Evolutionary conservation across 108 stramenopile species (phyloP).

Genomic region (Hondaea fermentalgiana): DNA sequence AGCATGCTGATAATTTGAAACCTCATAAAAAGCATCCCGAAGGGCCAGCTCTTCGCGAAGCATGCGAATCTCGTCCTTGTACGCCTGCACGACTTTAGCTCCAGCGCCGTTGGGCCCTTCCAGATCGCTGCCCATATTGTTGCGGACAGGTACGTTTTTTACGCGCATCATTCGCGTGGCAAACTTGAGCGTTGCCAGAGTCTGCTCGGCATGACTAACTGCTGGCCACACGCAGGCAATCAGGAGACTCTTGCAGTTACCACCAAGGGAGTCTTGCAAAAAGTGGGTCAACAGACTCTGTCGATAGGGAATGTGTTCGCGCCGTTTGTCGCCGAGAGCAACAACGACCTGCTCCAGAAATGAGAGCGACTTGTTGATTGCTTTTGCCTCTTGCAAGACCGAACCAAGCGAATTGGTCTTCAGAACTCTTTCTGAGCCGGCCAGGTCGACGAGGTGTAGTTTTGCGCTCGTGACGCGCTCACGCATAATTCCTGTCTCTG

Average conservation of each 20-base stretch:
- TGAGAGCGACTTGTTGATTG: slow-evolving; percentile 39
- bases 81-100: background rate
- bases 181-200: slow-evolving; percentile 28
- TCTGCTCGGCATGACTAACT: slow-evolving; percentile 25
- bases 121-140: background rate
- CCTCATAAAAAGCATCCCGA: background rate
- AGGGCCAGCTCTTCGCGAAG: slow-evolving; percentile 28
- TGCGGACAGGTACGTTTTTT: slow-evolving; percentile 25
- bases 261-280: slow-evolving; percentile 33
- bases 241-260: slow-evolving; percentile 30
- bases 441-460: slow-evolving; percentile 36
- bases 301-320: slow-evolving; percentile 34
- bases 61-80: slow-evolving; percentile 15
- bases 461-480: slow-evolving; percentile 18
- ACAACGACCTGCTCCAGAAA: slow-evolving; percentile 44
- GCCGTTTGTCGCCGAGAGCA: slow-evolving; percentile 18
- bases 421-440: slow-evolving; percentile 27
- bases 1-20: background rate
- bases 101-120: background rate
- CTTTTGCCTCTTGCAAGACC: slow-evolving; percentile 28
- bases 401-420: slow-evolving; percentile 20
- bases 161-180: slow-evolving; percentile 33
- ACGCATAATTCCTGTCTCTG: background rate
- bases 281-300: slow-evolving; percentile 34
- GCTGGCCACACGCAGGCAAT: slow-evolving; percentile 42